These are phyloP conservation scores for Cucumis sativus DNA, from an alignment of 306 rosid genomes.

Conservation along the genomic window DNA sequence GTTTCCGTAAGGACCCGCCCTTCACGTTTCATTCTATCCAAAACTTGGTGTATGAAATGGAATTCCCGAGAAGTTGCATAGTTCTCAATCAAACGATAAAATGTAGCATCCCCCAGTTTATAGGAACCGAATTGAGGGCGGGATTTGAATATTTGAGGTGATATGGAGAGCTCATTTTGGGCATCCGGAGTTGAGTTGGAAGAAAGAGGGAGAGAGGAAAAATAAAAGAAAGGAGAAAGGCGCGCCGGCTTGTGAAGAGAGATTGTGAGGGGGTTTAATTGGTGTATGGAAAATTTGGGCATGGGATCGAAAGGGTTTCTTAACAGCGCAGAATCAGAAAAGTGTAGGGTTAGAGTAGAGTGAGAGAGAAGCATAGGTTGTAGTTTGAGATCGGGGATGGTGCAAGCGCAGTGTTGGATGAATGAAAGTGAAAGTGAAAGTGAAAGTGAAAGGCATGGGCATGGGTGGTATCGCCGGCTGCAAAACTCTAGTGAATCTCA, in stretches of 20 bases:
- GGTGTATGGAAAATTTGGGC: slow-evolving; percentile 31
- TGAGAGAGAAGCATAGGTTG: too few relatives aligned
- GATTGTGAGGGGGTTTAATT: slow-evolving; percentile 18
- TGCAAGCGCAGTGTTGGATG: too few relatives aligned
- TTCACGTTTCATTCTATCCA: slow-evolving; percentile 57
- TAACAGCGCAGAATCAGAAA: background rate
- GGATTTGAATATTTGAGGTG: slow-evolving; percentile 46
- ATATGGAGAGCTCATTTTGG: slow-evolving; percentile 25
- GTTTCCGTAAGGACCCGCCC: slow-evolving; percentile 45
- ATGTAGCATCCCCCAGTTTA: slow-evolving; percentile 63
- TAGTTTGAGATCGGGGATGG: too few relatives aligned
- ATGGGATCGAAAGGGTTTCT: slow-evolving; percentile 18
- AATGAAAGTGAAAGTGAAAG: too few relatives aligned
- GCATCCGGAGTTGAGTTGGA: slow-evolving; percentile 13
- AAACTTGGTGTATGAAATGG: slow-evolving; percentile 39
- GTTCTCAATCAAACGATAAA: slow-evolving; percentile 58
- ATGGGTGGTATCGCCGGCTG: too few relatives aligned
- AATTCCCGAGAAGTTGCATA: slow-evolving; percentile 47
- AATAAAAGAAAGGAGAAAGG: background rate
- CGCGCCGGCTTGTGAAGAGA: slow-evolving; percentile 12
- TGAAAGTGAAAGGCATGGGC: too few relatives aligned
- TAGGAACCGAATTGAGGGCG: slow-evolving; percentile 52
- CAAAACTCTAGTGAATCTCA: too few relatives aligned
- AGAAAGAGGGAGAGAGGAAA: slow-evolving; percentile 15
- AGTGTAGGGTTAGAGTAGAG: too few relatives aligned